Evolutionary conservation across 106 monocot genomes (phyloP), one percentile per base, ranked within the genome.

Genomic region (Phalaenopsis aphrodite): DNA sequence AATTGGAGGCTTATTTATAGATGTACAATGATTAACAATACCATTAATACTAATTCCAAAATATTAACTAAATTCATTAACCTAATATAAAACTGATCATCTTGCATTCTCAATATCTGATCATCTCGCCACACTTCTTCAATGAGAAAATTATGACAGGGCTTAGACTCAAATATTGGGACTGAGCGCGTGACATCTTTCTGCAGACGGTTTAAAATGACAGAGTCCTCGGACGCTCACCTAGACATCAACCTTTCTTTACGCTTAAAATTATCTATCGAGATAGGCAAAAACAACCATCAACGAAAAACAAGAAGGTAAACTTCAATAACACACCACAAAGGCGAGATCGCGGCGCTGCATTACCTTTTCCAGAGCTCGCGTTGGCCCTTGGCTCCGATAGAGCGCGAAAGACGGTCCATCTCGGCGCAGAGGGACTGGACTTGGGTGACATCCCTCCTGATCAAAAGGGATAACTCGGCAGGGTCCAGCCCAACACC

Each of bases 331-430:
- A 69, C 0, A 36, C 3, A 39, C 2, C 15, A 12, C 38, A 9
- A 69, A 69, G 39, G 69, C 38, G 69, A 69, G 69, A 69, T 69
- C 10, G 39, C 8, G 14, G 38, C 14, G 39, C 39, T 4, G 38
- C 8, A 39, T 69, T 69, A 94, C 97, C 97, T 90, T 72, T 89
- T 94, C 97, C 97, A 97, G 79, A 97, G 94, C 80, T 92, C 92
- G 42, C 92, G 90, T 65, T 97, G 94, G 42, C 89, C 84, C 42
- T 89, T 92, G 55, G 86, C 46, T 9, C 84, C 76, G 77, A 97
- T 84, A 17, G 92, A 94, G 7, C 97, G 88, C 90, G 88, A 94
- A 41, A 97, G 83, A 21, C 92, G 90, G 69, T 97, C 94, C 97
- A 97, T 94, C 75, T 97, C 94, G 21, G 83, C 77, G 78, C 97